Evolutionary conservation across 306 rosid species (phyloP).

Genomic region (Rosa rugosa): DNA sequence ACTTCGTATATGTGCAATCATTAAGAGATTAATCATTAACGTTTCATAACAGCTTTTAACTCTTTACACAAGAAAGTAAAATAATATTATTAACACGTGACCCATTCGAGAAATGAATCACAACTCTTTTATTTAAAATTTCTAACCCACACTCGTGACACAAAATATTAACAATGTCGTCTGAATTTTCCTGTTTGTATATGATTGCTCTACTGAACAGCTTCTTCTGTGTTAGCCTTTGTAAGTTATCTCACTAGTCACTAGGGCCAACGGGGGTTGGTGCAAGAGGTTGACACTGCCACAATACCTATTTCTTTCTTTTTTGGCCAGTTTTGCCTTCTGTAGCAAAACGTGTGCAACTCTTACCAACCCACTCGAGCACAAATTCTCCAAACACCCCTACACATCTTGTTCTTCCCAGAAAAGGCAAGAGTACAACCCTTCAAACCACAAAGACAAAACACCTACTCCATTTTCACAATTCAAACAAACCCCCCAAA

Average conservation of each 20-base stretch:
- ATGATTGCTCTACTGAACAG: no score
- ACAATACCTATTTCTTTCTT: background rate
- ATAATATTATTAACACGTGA: no score
- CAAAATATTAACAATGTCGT: no score
- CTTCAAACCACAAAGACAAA: background rate
- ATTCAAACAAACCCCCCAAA: conserved; percentile 14
- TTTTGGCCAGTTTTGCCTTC: background rate
- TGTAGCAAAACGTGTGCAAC: background rate
- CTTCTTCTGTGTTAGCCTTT: background rate
- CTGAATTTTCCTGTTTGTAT: background rate
- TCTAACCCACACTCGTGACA: no score
- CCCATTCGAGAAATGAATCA: no score
- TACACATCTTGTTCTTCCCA: background rate
- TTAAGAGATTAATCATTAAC: no score
- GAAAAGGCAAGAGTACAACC: conserved; percentile 9
- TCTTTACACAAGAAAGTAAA: no score
- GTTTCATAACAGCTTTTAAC: no score
- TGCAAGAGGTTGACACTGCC: conserved; percentile 11
- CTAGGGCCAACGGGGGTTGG: conserved; percentile 22
- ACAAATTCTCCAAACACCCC: background rate
- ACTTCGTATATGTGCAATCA: no score
- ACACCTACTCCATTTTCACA: background rate
- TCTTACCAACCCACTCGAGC: conserved; percentile 17
- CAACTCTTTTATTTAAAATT: no score
- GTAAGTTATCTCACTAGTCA: background rate